Percentiles rank a stretch among this genome's conserved stretches.
Evolutionary conservation across 2,329 filamentous ascomycete genomes (phyloP).

Genomic region (Stagonosporopsis cucurbitacearum): DNA sequence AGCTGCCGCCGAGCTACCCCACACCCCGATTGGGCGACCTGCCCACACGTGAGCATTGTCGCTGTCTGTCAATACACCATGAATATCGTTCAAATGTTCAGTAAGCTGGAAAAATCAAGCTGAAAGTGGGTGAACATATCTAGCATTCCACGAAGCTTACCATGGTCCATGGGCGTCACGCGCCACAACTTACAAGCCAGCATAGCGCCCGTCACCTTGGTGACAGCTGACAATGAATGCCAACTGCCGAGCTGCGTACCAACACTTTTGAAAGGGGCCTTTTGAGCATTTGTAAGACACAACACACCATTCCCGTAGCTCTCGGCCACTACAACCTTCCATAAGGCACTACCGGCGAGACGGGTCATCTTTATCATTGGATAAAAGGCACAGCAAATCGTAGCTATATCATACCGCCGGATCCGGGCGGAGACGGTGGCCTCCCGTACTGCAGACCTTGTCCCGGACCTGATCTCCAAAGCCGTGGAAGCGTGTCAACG

Average conservation of each 20-base stretch:
- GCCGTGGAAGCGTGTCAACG: conserved; percentile 14
- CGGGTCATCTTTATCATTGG: background rate
- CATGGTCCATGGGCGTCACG: background rate
- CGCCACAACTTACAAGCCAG: background rate
- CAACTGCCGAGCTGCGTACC: background rate
- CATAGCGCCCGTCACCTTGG: background rate
- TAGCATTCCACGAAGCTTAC: background rate
- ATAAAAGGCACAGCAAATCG: conserved; percentile 5
- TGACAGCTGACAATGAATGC: background rate
- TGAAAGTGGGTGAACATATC: background rate
- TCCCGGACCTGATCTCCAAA: conserved; percentile 13
- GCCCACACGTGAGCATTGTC: background rate
- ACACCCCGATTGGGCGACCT: conserved; percentile 6
- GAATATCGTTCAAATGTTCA: background rate
- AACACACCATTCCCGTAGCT: background rate
- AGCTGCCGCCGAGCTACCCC: conserved; percentile 13
- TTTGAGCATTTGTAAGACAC: background rate
- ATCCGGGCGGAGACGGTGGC: conserved; percentile 3
- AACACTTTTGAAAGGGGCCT: background rate
- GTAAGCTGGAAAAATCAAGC: background rate
- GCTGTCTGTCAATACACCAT: background rate
- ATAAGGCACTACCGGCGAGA: background rate
- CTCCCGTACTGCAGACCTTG: conserved; percentile 1
- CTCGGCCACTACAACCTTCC: background rate
- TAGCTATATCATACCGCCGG: background rate